These are phyloP conservation scores for Coelastrella sp. DNA, from an alignment of 139 green algal species.

Conservation along the genomic window DNA sequence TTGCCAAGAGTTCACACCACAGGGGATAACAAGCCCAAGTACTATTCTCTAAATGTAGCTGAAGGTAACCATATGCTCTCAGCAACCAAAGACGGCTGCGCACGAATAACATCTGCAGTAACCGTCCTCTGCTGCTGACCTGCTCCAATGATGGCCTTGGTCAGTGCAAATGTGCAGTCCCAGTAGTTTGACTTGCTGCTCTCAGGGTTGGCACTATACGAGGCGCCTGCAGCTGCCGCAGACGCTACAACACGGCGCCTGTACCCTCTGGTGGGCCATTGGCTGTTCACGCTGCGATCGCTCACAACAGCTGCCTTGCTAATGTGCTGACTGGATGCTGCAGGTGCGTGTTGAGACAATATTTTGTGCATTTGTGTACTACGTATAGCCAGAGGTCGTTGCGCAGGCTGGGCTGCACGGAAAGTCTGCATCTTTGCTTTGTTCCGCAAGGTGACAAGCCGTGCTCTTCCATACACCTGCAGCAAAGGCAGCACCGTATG, in stretches of 20 bases:
- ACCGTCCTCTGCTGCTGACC: not conserved
- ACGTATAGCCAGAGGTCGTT: not conserved
- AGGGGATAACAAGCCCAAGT: no score
- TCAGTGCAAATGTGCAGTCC: slow-evolving; percentile 39
- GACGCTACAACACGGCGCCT: slow-evolving; percentile 13
- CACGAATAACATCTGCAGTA: not conserved
- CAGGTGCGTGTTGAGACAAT: not conserved
- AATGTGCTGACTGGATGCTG: not conserved
- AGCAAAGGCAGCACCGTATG: not conserved
- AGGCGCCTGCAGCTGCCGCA: slow-evolving; percentile 1
- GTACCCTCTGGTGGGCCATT: not conserved
- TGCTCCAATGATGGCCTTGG: slow-evolving; percentile 44
- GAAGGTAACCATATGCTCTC: no score
- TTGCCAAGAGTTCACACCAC: no score
- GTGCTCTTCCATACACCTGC: not conserved
- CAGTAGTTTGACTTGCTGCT: slow-evolving; percentile 7
- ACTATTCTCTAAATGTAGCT: no score
- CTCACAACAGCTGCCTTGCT: not conserved
- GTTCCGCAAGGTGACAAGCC: not conserved
- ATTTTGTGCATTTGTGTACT: not conserved
- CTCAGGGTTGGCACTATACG: not conserved
- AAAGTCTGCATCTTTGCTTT: not conserved
- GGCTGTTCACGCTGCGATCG: not conserved
- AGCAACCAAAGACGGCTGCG: not conserved
- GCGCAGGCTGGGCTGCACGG: not conserved